Evolutionary conservation across 2,329 filamentous ascomycete species (phyloP).

Genomic region (Monosporascus sp.): DNA sequence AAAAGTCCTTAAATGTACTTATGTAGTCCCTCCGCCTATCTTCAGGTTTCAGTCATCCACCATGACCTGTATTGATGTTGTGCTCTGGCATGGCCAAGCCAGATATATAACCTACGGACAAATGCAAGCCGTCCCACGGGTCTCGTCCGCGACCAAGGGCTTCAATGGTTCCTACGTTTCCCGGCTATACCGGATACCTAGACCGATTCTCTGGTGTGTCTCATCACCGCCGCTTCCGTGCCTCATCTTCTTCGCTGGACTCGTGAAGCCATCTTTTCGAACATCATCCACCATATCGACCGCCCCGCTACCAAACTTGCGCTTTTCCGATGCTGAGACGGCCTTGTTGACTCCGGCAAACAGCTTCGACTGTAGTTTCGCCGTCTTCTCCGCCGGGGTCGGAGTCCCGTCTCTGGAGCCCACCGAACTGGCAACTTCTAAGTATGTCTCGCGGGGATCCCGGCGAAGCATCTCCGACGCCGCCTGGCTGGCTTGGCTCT

Average conservation of each 20-base stretch:
- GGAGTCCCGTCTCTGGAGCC: conserved; percentile 41
- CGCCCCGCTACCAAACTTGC: conserved; percentile 39
- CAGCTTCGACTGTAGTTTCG: conserved; percentile 46
- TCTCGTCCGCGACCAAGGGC: too few species aligned
- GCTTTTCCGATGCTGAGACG: conserved; percentile 38
- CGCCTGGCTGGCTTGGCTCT: conserved; percentile 72
- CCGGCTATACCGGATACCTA: conserved; percentile 47
- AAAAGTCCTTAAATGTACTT: too few species aligned
- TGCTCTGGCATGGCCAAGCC: too few species aligned
- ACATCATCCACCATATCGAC: conserved; percentile 21
- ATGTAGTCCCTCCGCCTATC: too few species aligned
- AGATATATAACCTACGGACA: too few species aligned
- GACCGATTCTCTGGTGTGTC: conserved; percentile 35
- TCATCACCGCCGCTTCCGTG: conserved; percentile 36
- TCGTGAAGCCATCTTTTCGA: conserved; percentile 32
- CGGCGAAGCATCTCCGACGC: conserved; percentile 70
- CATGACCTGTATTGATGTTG: too few species aligned
- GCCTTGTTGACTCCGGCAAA: conserved; percentile 40
- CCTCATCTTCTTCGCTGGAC: conserved; percentile 48
- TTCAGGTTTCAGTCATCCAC: not conserved
- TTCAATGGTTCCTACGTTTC: conserved; percentile 6
- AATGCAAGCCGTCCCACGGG: too few species aligned
- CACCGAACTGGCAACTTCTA: conserved; percentile 41
- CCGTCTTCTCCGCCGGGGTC: conserved; percentile 38
- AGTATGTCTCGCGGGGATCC: conserved; percentile 44